phyloP scores from a whole-genome alignment of 139 green algal genomes.

The Monoraphidium neglectum region DNA sequence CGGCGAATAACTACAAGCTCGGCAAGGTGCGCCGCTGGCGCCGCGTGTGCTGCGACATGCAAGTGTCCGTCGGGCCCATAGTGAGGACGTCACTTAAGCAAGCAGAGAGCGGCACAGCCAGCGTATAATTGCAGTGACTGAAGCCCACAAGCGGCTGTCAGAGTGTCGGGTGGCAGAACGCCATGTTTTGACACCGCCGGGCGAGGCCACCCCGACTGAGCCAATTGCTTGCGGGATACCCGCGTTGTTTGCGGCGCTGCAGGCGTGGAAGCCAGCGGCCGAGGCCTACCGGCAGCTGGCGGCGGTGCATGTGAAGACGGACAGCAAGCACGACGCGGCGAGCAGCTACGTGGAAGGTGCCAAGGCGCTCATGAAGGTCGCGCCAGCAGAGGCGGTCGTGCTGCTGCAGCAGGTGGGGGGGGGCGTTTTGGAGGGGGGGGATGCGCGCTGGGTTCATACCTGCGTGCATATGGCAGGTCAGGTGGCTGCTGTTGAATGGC shows the following conservation, averaged over 20 bases:
- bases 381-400: slow-evolving; percentile 23
- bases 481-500: background rate
- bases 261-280: slow-evolving; percentile 65
- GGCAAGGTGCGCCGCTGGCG: slow-evolving; percentile 57
- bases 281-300: slow-evolving; percentile 83
- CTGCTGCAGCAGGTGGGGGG: slow-evolving; percentile 42
- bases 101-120: too few species aligned
- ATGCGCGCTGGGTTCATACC: too few species aligned
- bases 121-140: too few species aligned
- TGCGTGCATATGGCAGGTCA: background rate
- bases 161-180: too few species aligned
- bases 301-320: slow-evolving; percentile 83
- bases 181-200: too few species aligned
- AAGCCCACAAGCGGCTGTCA: too few species aligned
- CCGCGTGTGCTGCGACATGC: slow-evolving; percentile 7
- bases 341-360: slow-evolving; percentile 84
- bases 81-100: too few species aligned
- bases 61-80: too few species aligned
- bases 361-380: slow-evolving; percentile 78
- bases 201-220: too few species aligned
- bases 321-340: slow-evolving; percentile 90
- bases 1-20: slow-evolving; percentile 95
- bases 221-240: too few species aligned
- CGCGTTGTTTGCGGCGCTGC: too few species aligned
- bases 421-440: background rate